A percentile compares a stretch with the other conserved stretches of the same genome.
phyloP scores from a whole-genome alignment of 768 basidiomycete genomes.

The Tulasnella sp. region DNA sequence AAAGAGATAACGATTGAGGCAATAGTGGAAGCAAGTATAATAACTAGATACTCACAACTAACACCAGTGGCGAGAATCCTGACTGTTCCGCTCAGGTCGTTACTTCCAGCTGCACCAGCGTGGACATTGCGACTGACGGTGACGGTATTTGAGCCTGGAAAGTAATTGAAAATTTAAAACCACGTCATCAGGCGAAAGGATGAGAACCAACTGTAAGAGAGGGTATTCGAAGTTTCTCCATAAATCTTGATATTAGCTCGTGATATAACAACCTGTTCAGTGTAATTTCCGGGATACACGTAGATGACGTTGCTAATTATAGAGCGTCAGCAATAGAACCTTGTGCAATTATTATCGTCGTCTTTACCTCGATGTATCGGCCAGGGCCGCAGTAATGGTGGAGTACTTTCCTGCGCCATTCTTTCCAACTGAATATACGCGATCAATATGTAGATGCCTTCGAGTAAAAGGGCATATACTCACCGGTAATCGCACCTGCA shows the following conservation, averaged over 20 bases:
- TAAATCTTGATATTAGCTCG: constrained; percentile 52
- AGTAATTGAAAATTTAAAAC: background rate
- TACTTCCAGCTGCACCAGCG: constrained; percentile 18
- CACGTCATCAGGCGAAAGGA: background rate
- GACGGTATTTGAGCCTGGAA: background rate
- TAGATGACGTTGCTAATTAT: constrained; percentile 49
- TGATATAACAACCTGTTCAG: constrained; percentile 45
- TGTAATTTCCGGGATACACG: constrained; percentile 51
- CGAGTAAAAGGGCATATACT: too few relatives aligned
- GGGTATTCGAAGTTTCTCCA: constrained; percentile 31
- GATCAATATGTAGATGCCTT: too few relatives aligned
- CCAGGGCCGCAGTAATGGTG: constrained; percentile 12
- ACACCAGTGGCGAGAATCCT: constrained; percentile 15
- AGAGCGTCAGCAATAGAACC: constrained; percentile 60
- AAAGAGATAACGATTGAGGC: too few relatives aligned
- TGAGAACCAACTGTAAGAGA: background rate
- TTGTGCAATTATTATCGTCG: too few relatives aligned
- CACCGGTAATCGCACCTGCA: too few relatives aligned
- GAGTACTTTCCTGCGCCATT: constrained; percentile 11
- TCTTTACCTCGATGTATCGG: too few relatives aligned
- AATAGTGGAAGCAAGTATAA: too few relatives aligned
- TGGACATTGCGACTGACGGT: background rate
- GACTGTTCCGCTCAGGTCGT: constrained; percentile 18
- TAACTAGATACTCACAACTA: constrained; percentile 10
- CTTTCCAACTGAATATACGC: constrained; percentile 3